Evolutionary conservation across 2,329 filamentous ascomycete species (phyloP).

Genomic region (Penicillium sp.): DNA sequence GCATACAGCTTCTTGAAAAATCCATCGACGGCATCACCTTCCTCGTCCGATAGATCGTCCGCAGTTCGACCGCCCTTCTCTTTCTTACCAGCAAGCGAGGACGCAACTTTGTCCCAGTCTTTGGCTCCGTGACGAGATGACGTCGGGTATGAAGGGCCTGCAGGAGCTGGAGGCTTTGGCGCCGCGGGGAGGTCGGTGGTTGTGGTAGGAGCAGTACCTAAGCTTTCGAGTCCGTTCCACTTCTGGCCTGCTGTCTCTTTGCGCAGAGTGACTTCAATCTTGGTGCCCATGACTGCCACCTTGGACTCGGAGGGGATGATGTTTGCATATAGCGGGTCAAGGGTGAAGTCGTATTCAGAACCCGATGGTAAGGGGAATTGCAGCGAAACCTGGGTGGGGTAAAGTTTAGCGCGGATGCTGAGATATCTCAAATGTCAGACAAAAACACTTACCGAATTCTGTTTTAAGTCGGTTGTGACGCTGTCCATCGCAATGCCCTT

Average conservation of each 20-base stretch:
- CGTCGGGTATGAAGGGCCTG: slow-evolving; percentile 70
- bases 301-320: slow-evolving; percentile 62
- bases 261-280: slow-evolving; percentile 70
- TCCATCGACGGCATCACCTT: slow-evolving; percentile 63
- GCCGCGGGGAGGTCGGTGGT: slow-evolving; percentile 20
- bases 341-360: slow-evolving; percentile 56
- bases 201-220: slow-evolving; percentile 24
- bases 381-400: slow-evolving; percentile 52
- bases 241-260: slow-evolving; percentile 65
- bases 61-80: slow-evolving; percentile 29
- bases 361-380: slow-evolving; percentile 56
- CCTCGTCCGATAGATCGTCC: slow-evolving; percentile 31
- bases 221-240: slow-evolving; percentile 61
- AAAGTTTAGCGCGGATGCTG: not conserved
- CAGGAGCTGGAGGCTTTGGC: slow-evolving; percentile 20
- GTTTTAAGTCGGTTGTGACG: slow-evolving; percentile 51
- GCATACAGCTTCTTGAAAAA: slow-evolving; percentile 94
- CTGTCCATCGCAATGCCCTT: slow-evolving; percentile 61
- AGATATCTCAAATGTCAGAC: not conserved
- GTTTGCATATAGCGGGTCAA: slow-evolving; percentile 63
- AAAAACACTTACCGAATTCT: slow-evolving; percentile 40
- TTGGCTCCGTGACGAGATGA: slow-evolving; percentile 80
- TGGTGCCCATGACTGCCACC: slow-evolving; percentile 66
- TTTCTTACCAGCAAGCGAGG: slow-evolving; percentile 46
- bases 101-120: slow-evolving; percentile 81